Conservation (phyloP, 2,329 filamentous ascomycete species). For the Byssochlamys sp. region DNA sequence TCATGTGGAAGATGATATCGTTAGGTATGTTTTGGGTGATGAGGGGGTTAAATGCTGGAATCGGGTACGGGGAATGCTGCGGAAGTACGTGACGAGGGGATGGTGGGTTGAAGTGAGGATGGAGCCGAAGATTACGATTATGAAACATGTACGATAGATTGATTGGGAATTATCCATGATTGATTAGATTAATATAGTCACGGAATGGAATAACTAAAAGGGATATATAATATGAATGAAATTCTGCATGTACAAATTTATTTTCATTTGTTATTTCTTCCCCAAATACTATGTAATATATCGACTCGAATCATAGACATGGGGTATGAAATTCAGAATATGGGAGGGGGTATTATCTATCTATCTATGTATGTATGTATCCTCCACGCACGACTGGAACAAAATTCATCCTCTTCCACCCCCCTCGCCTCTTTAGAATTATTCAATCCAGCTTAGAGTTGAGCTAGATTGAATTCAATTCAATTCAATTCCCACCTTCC, state of each 20-base stretch:
- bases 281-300: not conserved
- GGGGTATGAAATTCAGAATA: not conserved
- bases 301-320: not conserved
- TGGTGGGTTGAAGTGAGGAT: slow-evolving; percentile 49
- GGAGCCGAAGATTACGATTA: slow-evolving; percentile 45
- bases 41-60: slow-evolving; percentile 20
- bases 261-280: not conserved
- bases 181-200: too few relatives aligned
- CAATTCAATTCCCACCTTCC: slow-evolving; percentile 21
- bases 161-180: too few relatives aligned
- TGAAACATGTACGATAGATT: slow-evolving; percentile 25
- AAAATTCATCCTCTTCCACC: too few relatives aligned
- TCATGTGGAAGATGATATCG: slow-evolving; percentile 23
- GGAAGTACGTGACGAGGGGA: slow-evolving; percentile 32
- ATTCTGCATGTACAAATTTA: not conserved
- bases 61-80: slow-evolving; percentile 13
- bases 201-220: too few relatives aligned
- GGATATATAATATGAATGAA: not conserved
- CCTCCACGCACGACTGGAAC: too few relatives aligned
- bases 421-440: too few relatives aligned
- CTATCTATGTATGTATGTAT: not conserved
- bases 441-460: too few relatives aligned
- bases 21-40: slow-evolving; percentile 27
- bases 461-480: not conserved
- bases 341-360: not conserved